Evolutionary conservation across 2,329 filamentous ascomycete genomes (phyloP), one percentile per base, ranked within the genome.

Genomic region (Ophiostoma triangulosporum): DNA sequence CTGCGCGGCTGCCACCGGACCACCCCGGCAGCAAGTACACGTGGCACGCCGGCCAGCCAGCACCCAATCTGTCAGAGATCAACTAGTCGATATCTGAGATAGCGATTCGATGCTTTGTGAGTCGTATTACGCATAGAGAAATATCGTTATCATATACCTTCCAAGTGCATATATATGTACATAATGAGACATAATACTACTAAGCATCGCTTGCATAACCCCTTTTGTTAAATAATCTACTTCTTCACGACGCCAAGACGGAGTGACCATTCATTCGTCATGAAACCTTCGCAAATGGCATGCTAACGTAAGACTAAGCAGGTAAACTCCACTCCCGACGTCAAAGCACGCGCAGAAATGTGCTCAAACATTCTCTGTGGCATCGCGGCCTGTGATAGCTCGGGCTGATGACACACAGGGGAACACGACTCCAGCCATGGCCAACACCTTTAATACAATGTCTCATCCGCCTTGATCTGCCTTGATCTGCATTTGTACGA

Each of bases 31-130:
- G 48, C 32, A 36, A 43, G 12, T 50, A 54, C 38, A 56, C 45
- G 14, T 57, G 53, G 53, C 49, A 52, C 11, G 36, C 36, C 4
- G 53, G 53, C 2, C 31, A 54, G 40, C 40, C 53, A 4, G 29
- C 53, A 14, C 53, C 53, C 1, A 54, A 54, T 3, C 22, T 54
- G 11, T 5, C 20, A 1, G 49, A 54, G 1, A 51, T 54, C 20
- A 48, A 51, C n/a, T n/a, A n/a, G n/a, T n/a, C n/a, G n/a, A n/a
- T n/a, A n/a, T n/a, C n/a, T n/a, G n/a, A n/a, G n/a, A n/a, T n/a
- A n/a, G n/a, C n/a, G n/a, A n/a, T n/a, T n/a, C n/a, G n/a, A n/a
- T n/a, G n/a, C n/a, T n/a, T n/a, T n/a, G n/a, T n/a, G n/a, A n/a
- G n/a, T n/a, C n/a, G n/a, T n/a, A n/a, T n/a, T n/a, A n/a, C n/a